Percentiles rank a stretch among this genome's conserved stretches.
These are phyloP conservation scores for Geotrichum macrosporum DNA, from an alignment of 1,139 yeast species.

Conservation along the genomic window DNA sequence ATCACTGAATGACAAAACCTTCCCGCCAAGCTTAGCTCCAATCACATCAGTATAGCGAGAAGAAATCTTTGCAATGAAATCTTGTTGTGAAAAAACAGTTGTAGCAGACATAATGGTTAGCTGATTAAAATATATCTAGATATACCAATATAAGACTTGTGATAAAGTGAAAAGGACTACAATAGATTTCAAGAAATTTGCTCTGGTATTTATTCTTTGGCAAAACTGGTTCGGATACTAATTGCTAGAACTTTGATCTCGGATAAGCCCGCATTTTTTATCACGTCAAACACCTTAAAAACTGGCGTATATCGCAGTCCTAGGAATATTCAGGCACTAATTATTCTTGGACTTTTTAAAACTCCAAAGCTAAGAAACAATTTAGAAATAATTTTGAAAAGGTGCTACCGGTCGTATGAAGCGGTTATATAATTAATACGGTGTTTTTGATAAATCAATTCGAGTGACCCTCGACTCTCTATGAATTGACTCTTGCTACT, in stretches of 20 bases:
- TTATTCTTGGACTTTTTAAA: too few relatives aligned
- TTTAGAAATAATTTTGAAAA: too few relatives aligned
- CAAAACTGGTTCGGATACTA: background rate
- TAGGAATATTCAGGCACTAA: background rate
- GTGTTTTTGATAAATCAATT: too few relatives aligned
- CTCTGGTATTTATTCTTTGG: background rate
- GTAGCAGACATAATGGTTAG: conserved; percentile 13
- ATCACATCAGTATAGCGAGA: conserved; percentile 49
- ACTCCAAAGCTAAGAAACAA: too few relatives aligned
- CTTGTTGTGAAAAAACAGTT: conserved; percentile 14
- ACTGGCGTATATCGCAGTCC: conserved; percentile 8
- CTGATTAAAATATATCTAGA: too few relatives aligned
- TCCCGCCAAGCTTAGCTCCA: conserved; percentile 78
- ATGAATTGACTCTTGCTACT: too few relatives aligned
- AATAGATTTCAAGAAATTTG: background rate
- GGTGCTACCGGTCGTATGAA: too few relatives aligned
- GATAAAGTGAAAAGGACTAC: background rate
- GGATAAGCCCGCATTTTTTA: conserved; percentile 10
- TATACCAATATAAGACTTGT: too few relatives aligned
- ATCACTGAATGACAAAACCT: conserved; percentile 64
- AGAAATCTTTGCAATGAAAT: conserved; percentile 17
- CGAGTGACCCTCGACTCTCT: too few relatives aligned
- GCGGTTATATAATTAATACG: too few relatives aligned
- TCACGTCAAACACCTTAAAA: background rate
- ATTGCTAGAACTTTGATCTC: background rate